Evolutionary conservation across 2,329 filamentous ascomycete species (phyloP).

Genomic region (Zymoseptoria crescenta): DNA sequence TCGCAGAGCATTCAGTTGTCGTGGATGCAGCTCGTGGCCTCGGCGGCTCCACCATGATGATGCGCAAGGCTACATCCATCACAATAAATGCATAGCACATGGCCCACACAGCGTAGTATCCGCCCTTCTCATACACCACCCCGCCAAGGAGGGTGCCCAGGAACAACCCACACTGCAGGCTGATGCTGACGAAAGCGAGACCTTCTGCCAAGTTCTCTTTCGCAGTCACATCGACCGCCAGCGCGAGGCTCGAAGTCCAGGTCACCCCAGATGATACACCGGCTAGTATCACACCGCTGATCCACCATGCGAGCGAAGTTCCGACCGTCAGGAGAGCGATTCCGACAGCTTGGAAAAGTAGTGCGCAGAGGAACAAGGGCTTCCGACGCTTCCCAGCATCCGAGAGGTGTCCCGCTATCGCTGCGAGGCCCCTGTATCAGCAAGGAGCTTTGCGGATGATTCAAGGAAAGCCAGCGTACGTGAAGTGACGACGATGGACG

Average conservation of each 20-base stretch:
- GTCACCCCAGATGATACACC: slow-evolving; percentile 2
- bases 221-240: slow-evolving; percentile 2
- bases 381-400: not conserved
- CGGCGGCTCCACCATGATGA: slow-evolving; percentile 1
- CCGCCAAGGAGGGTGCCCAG: slow-evolving; percentile 1
- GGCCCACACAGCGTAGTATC: slow-evolving; percentile 6
- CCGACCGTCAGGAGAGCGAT: slow-evolving; percentile 3
- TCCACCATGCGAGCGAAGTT: slow-evolving; percentile 1
- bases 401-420: not conserved
- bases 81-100: not conserved
- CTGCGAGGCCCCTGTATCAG: not conserved
- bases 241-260: slow-evolving; percentile 4
- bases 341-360: slow-evolving; percentile 3
- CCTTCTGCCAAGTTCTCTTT: not conserved
- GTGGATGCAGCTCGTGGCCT: not conserved
- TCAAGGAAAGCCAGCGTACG: not conserved
- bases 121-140: slow-evolving; percentile 3
- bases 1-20: not conserved
- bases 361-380: slow-evolving; percentile 1
- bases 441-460: not conserved
- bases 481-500: not conserved
- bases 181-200: not conserved
- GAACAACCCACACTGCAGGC: slow-evolving; percentile 1
- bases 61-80: slow-evolving; percentile 1
- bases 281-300: slow-evolving; percentile 1